phyloP scores from a whole-genome alignment of 2,329 filamentous ascomycete genomes.

The Diaporthe sp. region DNA sequence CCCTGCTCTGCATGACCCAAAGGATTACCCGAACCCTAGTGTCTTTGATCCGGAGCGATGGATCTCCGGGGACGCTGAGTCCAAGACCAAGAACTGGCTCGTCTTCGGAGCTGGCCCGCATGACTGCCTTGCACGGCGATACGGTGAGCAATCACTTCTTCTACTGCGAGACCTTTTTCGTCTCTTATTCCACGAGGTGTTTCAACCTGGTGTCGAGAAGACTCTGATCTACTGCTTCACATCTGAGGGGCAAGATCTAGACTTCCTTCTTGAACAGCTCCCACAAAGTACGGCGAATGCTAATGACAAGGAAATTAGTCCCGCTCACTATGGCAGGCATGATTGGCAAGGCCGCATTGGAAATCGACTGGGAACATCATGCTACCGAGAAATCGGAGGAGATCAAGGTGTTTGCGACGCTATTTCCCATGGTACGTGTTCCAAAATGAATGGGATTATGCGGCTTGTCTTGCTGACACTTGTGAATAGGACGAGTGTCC shows the following conservation, averaged over 20 bases:
- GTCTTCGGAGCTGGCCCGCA: conserved; percentile 63
- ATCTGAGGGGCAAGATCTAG: not conserved
- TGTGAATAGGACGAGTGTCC: conserved; percentile 47
- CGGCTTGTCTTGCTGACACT: not conserved
- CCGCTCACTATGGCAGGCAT: conserved; percentile 61
- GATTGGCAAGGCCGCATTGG: conserved; percentile 62
- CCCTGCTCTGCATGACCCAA: conserved; percentile 60
- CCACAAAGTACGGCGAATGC: not conserved
- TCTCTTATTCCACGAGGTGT: too few species aligned
- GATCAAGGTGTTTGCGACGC: conserved; percentile 60
- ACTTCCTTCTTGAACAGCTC: not conserved
- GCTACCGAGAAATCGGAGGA: conserved; percentile 59
- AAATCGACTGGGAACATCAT: conserved; percentile 62
- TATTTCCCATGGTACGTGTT: conserved; percentile 58
- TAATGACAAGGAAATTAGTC: conserved; percentile 54
- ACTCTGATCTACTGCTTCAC: not conserved
- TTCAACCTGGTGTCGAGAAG: too few species aligned
- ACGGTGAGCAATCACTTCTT: too few species aligned
- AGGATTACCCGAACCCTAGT: conserved; percentile 57
- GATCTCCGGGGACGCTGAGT: conserved; percentile 61
- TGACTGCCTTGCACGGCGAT: conserved; percentile 41
- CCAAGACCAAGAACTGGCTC: conserved; percentile 63
- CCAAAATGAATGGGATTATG: not conserved
- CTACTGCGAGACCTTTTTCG: too few species aligned
- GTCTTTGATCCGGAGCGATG: conserved; percentile 62